Evolutionary conservation across 768 basidiomycete species (phyloP).

Genomic region (Boletus tylopilopsis): DNA sequence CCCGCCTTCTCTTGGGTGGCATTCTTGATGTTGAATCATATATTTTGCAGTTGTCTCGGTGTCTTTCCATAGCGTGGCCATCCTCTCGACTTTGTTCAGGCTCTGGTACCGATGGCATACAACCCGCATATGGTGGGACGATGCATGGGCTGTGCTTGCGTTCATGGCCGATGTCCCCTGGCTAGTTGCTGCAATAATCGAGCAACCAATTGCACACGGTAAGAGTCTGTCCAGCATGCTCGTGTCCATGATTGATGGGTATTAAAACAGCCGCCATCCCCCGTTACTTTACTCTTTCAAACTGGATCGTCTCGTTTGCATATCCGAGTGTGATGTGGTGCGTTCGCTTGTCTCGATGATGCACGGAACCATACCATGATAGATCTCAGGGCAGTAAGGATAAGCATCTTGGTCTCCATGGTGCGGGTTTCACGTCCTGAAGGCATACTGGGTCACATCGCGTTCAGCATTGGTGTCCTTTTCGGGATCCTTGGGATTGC

Average conservation of each 20-base stretch:
- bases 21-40: slow-evolving; percentile 4
- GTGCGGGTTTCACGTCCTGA: slow-evolving; percentile 21
- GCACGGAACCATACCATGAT: background rate
- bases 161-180: slow-evolving; percentile 11
- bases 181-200: slow-evolving; percentile 1
- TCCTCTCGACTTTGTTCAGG: slow-evolving; percentile 22
- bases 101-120: slow-evolving; percentile 20
- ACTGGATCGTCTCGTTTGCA: slow-evolving; percentile 15
- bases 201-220: slow-evolving; percentile 9
- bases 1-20: background rate
- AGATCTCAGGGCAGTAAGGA: slow-evolving; percentile 19
- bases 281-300: slow-evolving; percentile 3
- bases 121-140: slow-evolving; percentile 25
- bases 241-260: background rate
- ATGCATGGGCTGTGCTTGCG: slow-evolving; percentile 18
- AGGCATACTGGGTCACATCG: slow-evolving; percentile 2
- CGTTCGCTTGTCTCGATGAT: background rate
- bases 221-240: background rate
- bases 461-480: slow-evolving; percentile 7
- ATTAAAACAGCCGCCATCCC: background rate
- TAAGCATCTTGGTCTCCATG: slow-evolving; percentile 24
- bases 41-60: slow-evolving; percentile 7
- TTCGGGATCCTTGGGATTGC: slow-evolving; percentile 15
- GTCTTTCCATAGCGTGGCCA: slow-evolving; percentile 20
- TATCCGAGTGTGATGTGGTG: slow-evolving; percentile 20